Conservation (phyloP, 768 basidiomycete species). For the Suillus brevipes region DNA sequence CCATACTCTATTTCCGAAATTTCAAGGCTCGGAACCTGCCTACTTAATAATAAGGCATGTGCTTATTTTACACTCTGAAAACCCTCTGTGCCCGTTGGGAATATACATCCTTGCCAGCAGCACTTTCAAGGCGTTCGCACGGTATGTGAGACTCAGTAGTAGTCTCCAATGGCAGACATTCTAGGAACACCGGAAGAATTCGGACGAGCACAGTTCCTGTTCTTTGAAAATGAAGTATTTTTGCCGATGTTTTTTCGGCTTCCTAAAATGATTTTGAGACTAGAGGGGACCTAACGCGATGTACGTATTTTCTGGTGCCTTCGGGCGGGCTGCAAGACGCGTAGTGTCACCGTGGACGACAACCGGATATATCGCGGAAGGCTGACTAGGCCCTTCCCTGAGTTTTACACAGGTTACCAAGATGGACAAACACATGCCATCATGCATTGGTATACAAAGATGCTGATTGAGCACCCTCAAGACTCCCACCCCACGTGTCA, state of each 20-base stretch:
- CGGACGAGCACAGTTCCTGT: neutral
- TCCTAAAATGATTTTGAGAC: neutral
- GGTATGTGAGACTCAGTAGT: neutral
- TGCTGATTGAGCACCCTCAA: neutral
- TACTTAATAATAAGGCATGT: neutral
- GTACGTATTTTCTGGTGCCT: neutral
- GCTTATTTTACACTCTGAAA: neutral
- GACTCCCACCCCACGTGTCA: neutral
- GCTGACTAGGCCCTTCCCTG: neutral
- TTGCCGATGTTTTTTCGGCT: neutral
- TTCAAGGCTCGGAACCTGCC: neutral
- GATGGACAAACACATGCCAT: neutral
- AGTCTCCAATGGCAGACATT: neutral
- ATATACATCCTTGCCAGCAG: neutral
- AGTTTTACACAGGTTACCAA: neutral
- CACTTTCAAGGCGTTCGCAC: neutral
- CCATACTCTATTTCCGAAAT: neutral
- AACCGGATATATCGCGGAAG: neutral
- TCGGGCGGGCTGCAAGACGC: neutral
- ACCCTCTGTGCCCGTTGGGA: neutral
- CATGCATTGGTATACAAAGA: neutral
- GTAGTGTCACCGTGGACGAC: neutral
- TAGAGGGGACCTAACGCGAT: neutral
- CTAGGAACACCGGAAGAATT: neutral
- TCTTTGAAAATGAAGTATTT: neutral